Conservation (phyloP, 306 rosid genomes). For the Medicago ruthenica region DNA sequence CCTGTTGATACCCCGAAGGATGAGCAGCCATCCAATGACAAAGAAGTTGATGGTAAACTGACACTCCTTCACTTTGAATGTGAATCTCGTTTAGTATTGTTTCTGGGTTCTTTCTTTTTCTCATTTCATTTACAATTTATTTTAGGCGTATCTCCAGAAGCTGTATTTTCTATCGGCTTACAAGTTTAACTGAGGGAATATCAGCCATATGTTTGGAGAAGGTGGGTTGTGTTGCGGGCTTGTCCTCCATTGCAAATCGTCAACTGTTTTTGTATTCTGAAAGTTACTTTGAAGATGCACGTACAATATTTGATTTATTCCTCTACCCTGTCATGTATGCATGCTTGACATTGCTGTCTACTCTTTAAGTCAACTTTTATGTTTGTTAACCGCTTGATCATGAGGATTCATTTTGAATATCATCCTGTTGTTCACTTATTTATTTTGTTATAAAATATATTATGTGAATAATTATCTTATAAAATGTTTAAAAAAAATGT, state of each 20-base stretch:
- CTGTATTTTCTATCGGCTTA: slow-evolving; percentile 52
- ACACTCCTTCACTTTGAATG: slow-evolving; percentile 31
- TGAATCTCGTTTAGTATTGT: slow-evolving; percentile 17
- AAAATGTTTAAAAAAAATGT: too few species aligned
- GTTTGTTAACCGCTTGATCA: slow-evolving; percentile 5
- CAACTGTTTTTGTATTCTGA: slow-evolving; percentile 20
- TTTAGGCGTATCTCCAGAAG: slow-evolving; percentile 53
- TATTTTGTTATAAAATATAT: too few species aligned
- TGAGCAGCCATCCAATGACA: slow-evolving; percentile 48
- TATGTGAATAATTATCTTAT: too few species aligned
- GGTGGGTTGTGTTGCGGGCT: slow-evolving; percentile 7
- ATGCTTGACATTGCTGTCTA: slow-evolving; percentile 15
- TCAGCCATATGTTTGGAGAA: slow-evolving; percentile 31
- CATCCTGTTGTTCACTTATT: neutral
- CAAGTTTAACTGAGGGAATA: slow-evolving; percentile 43
- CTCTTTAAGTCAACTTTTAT: neutral
- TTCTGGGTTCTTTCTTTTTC: slow-evolving; percentile 4
- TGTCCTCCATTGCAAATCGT: slow-evolving; percentile 32
- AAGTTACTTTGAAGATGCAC: slow-evolving; percentile 26
- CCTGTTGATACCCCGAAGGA: slow-evolving; percentile 52
- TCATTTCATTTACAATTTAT: slow-evolving; percentile 36
- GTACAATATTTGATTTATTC: slow-evolving; percentile 1
- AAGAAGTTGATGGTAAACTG: slow-evolving; percentile 43
- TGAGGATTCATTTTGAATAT: slow-evolving; percentile 16
- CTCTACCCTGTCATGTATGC: slow-evolving; percentile 17